phyloP scores from a whole-genome alignment of 306 rosid species.

The Gastrolobium villosum region DNA sequence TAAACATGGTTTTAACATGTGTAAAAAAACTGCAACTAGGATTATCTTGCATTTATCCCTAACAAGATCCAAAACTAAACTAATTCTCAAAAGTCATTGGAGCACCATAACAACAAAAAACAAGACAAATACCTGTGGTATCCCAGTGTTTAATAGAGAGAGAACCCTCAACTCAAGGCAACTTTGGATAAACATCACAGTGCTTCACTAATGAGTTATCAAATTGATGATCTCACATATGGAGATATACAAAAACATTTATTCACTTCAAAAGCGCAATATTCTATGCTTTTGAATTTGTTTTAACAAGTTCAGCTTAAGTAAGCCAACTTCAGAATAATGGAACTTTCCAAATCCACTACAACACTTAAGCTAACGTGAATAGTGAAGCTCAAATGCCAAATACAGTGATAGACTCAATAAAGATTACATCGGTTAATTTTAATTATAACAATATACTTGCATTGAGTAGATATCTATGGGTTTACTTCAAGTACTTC shows the following conservation, averaged over 20 bases:
- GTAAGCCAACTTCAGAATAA: conserved; percentile 16
- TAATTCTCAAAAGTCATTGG: conserved; percentile 7
- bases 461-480: background rate
- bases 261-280: background rate
- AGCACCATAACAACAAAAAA: background rate
- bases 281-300: background rate
- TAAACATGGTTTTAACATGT: conserved; percentile 2
- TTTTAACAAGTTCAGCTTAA: conserved; percentile 30
- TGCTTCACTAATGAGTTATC: background rate
- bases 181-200: background rate
- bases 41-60: background rate
- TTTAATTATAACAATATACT: background rate
- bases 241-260: background rate
- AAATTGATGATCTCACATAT: background rate
- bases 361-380: background rate
- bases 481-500: conserved; percentile 13
- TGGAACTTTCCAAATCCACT: background rate
- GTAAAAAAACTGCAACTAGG: background rate
- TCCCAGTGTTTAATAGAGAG: background rate
- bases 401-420: conserved; percentile 8
- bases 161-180: conserved; percentile 5
- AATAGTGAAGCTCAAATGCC: conserved; percentile 26
- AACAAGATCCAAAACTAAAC: conserved; percentile 24
- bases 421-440: background rate
- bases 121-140: background rate